Evolutionary conservation across 139 green algal genomes (phyloP).

Genomic region (Spirogloea muscicola): DNA sequence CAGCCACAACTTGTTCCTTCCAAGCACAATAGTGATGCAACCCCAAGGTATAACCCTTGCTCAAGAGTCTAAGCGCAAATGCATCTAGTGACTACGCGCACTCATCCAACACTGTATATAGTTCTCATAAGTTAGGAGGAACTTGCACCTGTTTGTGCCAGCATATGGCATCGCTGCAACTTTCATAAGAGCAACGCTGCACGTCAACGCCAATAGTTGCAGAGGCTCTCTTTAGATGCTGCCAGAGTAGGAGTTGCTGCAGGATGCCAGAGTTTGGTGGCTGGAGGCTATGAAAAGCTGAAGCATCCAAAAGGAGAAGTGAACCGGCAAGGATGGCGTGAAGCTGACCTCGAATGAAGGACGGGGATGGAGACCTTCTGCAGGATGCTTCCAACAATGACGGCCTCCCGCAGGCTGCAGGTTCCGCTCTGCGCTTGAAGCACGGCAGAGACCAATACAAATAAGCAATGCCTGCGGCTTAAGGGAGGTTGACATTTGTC

Average conservation of each 20-base stretch:
- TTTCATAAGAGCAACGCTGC: constrained; percentile 76
- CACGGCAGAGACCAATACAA: constrained; percentile 30
- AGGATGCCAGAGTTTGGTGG: neutral
- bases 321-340: neutral
- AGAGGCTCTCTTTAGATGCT: constrained; percentile 37
- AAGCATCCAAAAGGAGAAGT: neutral
- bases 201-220: constrained; percentile 47
- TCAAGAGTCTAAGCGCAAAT: too few relatives aligned
- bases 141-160: constrained; percentile 68
- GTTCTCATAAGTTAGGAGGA: constrained; percentile 16
- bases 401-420: constrained; percentile 84
- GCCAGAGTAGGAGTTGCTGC: constrained; percentile 56
- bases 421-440: constrained; percentile 27
- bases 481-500: neutral
- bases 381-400: constrained; percentile 86
- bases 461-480: constrained; percentile 32
- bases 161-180: constrained; percentile 87
- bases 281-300: neutral
- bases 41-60: neutral
- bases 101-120: too few relatives aligned
- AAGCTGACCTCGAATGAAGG: constrained; percentile 75
- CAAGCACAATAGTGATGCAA: neutral
- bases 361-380: constrained; percentile 78
- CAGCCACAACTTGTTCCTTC: neutral
- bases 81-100: too few relatives aligned